Evolutionary conservation across 768 basidiomycete genomes (phyloP).

Genomic region (Lactarius hatsudake): DNA sequence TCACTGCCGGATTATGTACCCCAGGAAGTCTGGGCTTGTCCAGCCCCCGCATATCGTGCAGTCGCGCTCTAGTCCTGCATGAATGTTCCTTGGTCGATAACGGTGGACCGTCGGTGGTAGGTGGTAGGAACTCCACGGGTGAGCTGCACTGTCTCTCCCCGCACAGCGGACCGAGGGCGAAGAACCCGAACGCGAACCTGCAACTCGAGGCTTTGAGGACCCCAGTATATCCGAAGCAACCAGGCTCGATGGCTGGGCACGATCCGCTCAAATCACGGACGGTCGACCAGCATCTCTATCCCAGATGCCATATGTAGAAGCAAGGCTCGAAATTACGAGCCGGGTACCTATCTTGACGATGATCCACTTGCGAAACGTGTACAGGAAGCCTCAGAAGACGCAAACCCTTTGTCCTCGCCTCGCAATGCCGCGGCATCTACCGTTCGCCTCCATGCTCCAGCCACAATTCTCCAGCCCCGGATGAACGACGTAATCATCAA

Average conservation of each 20-base stretch:
- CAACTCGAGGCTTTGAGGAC: not conserved
- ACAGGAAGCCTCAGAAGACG: conserved; percentile 19
- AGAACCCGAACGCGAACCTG: not conserved
- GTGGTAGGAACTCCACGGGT: not conserved
- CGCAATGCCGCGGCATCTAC: conserved; percentile 12
- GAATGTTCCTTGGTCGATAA: not conserved
- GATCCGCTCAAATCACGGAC: not conserved
- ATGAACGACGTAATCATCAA: not conserved
- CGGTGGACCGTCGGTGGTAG: not conserved
- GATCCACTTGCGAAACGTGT: conserved; percentile 18
- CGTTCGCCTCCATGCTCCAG: not conserved
- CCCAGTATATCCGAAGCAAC: not conserved
- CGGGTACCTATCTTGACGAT: conserved; percentile 20
- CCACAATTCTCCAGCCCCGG: conserved; percentile 2
- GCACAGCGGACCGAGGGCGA: conserved; percentile 4
- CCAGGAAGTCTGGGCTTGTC: conserved; percentile 7
- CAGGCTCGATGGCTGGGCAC: not conserved
- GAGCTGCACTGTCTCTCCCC: conserved; percentile 3
- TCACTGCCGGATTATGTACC: not conserved
- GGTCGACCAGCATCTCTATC: conserved; percentile 1
- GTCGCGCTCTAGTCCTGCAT: conserved; percentile 3
- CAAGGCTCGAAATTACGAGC: conserved; percentile 5
- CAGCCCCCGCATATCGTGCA: not conserved
- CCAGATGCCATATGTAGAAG: conserved; percentile 17
- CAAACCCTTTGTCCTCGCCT: conserved; percentile 1